phyloP scores from a whole-genome alignment of 2,329 filamentous ascomycete genomes.

The Trichoderma koningiopsis region DNA sequence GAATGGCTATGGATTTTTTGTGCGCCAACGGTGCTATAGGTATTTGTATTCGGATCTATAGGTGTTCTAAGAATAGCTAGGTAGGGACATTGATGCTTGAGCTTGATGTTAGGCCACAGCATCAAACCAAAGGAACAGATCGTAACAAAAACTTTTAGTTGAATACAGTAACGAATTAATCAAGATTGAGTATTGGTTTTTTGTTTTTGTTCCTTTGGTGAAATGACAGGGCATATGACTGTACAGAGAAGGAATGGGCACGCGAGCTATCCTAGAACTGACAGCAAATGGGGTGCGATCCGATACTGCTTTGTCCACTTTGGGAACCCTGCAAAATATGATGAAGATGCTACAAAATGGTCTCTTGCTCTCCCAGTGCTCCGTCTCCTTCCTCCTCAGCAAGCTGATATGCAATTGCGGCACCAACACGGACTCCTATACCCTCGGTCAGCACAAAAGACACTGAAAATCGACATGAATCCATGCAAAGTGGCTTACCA shows the following conservation, averaged over 20 bases:
- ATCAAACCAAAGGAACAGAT: too few relatives aligned
- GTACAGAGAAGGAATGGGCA: background rate
- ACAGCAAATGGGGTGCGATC: background rate
- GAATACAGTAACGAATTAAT: background rate
- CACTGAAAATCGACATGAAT: background rate
- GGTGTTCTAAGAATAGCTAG: too few relatives aligned
- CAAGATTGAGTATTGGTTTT: background rate
- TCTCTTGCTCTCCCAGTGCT: background rate
- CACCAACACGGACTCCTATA: slow-evolving; percentile 20
- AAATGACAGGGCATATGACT: background rate
- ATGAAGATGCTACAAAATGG: background rate
- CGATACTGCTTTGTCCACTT: too few relatives aligned
- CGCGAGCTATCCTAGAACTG: background rate
- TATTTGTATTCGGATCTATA: too few relatives aligned
- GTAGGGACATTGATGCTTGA: too few relatives aligned
- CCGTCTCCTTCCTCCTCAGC: slow-evolving; percentile 20
- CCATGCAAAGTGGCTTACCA: background rate
- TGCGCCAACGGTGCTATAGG: too few relatives aligned
- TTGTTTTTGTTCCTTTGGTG: background rate
- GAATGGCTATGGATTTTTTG: too few relatives aligned
- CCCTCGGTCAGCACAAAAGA: background rate
- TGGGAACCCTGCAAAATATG: too few relatives aligned
- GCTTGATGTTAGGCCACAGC: too few relatives aligned
- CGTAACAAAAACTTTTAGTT: too few relatives aligned
- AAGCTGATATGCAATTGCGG: slow-evolving; percentile 20